Conservation (phyloP, 1,139 yeast genomes). For the Lodderomyces beijingensis region DNA sequence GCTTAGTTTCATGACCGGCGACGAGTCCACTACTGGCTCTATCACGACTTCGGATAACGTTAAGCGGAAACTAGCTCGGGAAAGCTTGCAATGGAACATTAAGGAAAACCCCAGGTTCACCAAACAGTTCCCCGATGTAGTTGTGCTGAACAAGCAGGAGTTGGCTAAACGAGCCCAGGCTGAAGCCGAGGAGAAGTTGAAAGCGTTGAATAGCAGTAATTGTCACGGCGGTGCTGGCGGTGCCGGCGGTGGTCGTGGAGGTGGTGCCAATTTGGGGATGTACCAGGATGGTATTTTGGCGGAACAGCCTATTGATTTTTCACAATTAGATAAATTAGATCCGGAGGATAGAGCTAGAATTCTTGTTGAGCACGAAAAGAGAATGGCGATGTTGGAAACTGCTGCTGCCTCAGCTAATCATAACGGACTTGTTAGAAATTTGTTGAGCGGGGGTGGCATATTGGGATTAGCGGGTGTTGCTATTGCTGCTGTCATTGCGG, state of each 20-base stretch:
- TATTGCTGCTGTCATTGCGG: slow-evolving; percentile 27
- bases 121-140: slow-evolving; percentile 65
- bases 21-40: slow-evolving; percentile 38
- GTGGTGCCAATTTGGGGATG: neutral
- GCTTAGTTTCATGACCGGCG: slow-evolving; percentile 77
- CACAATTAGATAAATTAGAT: slow-evolving; percentile 30
- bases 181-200: slow-evolving; percentile 5
- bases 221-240: slow-evolving; percentile 10
- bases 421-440: slow-evolving; percentile 3
- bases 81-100: slow-evolving; percentile 65
- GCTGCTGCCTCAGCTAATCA: slow-evolving; percentile 10
- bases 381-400: slow-evolving; percentile 9
- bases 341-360: slow-evolving; percentile 45
- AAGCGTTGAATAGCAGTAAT: slow-evolving; percentile 6
- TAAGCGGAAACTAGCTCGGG: slow-evolving; percentile 38
- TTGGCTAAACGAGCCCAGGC: slow-evolving; percentile 10
- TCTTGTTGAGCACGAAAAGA: slow-evolving; percentile 23
- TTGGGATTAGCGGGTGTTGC: slow-evolving; percentile 27
- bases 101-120: slow-evolving; percentile 51
- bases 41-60: slow-evolving; percentile 33
- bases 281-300: too few species aligned
- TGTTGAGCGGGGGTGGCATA: slow-evolving; percentile 8
- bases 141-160: slow-evolving; percentile 43
- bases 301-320: slow-evolving; percentile 18
- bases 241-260: neutral